Percentiles rank a stretch among this genome's conserved stretches.
Evolutionary conservation across 2,329 filamentous ascomycete species (phyloP).

Genomic region (Epicoccum nigrum): DNA sequence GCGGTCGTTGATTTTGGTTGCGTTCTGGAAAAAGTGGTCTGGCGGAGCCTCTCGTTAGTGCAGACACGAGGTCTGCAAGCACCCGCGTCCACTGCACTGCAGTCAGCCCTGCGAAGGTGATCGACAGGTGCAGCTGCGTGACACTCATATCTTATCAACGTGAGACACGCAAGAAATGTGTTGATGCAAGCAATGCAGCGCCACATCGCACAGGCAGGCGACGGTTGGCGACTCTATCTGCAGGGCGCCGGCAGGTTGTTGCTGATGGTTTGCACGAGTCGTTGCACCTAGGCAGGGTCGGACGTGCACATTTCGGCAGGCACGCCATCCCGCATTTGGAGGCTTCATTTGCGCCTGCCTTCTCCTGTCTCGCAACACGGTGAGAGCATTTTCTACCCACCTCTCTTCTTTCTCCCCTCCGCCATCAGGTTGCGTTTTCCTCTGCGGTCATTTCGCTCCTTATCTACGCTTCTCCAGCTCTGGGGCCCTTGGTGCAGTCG

Average conservation of each 20-base stretch:
- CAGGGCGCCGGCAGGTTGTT: conserved; percentile 26
- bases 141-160: neutral
- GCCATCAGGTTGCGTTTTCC: conserved; percentile 38
- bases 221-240: conserved; percentile 6
- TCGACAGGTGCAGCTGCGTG: conserved; percentile 8
- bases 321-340: conserved; percentile 32
- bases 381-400: conserved; percentile 37
- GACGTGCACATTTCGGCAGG: conserved; percentile 35
- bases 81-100: conserved; percentile 15
- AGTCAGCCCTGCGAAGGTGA: conserved; percentile 14
- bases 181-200: conserved; percentile 31
- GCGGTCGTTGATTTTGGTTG: conserved; percentile 9
- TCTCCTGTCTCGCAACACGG: conserved; percentile 40
- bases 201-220: conserved; percentile 29
- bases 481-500: conserved; percentile 37
- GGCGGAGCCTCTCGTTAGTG: conserved; percentile 21
- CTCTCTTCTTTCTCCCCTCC: conserved; percentile 37
- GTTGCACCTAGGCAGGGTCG: conserved; percentile 19
- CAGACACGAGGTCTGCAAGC: conserved; percentile 28
- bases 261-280: conserved; percentile 18
- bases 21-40: conserved; percentile 14
- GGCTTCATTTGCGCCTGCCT: conserved; percentile 41
- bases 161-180: conserved; percentile 17
- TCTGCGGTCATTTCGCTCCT: conserved; percentile 46
- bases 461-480: conserved; percentile 44